phyloP scores from a whole-genome alignment of 148 eudicot species.

The Beta vulgaris region DNA sequence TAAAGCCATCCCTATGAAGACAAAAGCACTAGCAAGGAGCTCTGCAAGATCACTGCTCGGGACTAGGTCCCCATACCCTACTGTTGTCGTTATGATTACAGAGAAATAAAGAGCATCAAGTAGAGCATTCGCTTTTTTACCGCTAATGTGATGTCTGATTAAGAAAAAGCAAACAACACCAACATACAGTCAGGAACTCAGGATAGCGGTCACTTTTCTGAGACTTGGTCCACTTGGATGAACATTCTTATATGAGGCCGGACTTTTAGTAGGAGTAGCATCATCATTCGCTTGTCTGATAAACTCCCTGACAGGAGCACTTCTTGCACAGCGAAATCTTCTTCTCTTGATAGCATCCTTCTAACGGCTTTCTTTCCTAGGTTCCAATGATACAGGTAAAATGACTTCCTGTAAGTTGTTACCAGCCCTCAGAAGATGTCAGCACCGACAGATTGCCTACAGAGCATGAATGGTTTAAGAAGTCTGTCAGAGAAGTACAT shows the following conservation, averaged over 20 bases:
- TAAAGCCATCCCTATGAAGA: slow-evolving; percentile 70
- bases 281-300: slow-evolving; percentile 20
- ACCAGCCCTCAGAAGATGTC: slow-evolving; percentile 7
- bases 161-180: slow-evolving; percentile 56
- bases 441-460: slow-evolving; percentile 7
- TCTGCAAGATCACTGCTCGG: slow-evolving; percentile 47
- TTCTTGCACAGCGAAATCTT: slow-evolving; percentile 49
- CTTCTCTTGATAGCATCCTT: slow-evolving; percentile 29
- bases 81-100: slow-evolving; percentile 77
- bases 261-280: slow-evolving; percentile 10
- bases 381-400: slow-evolving; percentile 19
- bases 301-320: slow-evolving; percentile 46
- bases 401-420: slow-evolving; percentile 16
- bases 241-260: slow-evolving; percentile 27
- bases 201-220: slow-evolving; percentile 34
- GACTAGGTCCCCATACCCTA: slow-evolving; percentile 82
- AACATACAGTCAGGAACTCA: slow-evolving; percentile 41
- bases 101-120: slow-evolving; percentile 77
- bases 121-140: slow-evolving; percentile 56
- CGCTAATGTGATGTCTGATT: slow-evolving; percentile 45
- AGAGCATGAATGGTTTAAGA: background rate
- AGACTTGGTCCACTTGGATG: slow-evolving; percentile 71
- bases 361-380: slow-evolving; percentile 2
- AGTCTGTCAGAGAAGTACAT: too few relatives aligned
- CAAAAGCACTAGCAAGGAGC: slow-evolving; percentile 72